A percentile compares a stretch with the other conserved stretches of the same genome.
These are phyloP conservation scores for Coniochaeta prunicola DNA, from an alignment of 2,329 filamentous ascomycete species.

Conservation along the genomic window DNA sequence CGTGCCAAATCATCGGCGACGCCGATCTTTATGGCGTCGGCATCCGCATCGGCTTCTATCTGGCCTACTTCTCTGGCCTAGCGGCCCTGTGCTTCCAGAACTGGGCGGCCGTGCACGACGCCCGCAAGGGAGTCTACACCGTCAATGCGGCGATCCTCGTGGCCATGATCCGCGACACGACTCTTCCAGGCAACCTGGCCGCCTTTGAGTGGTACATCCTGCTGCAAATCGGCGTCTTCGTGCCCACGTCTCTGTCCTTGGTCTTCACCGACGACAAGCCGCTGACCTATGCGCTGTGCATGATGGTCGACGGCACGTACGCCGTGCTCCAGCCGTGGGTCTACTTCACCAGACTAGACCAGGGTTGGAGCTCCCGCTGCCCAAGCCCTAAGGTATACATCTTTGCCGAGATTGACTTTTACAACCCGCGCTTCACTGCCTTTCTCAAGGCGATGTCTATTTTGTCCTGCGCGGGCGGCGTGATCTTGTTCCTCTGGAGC, in stretches of 20 bases:
- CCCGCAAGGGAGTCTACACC: not conserved
- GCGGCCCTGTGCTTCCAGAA: not conserved
- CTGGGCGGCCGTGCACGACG: not conserved
- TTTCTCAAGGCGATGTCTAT: not conserved
- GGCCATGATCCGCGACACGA: not conserved
- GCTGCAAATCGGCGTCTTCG: not conserved
- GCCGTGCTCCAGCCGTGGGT: not conserved
- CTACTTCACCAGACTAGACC: not conserved
- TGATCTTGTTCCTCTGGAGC: not conserved
- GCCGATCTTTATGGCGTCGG: constrained; percentile 5
- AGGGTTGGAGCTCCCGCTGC: not conserved
- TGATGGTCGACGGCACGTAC: not conserved
- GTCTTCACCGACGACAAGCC: not conserved
- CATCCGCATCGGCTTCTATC: constrained; percentile 4
- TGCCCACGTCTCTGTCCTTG: not conserved
- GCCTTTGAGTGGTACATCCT: not conserved
- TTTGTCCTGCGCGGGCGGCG: not conserved
- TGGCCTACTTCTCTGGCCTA: not conserved
- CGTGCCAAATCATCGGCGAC: constrained; percentile 5
- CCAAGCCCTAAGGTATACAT: not conserved
- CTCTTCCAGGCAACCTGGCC: not conserved
- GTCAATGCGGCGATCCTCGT: not conserved
- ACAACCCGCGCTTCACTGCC: not conserved
- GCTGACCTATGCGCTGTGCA: not conserved
- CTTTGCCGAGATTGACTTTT: not conserved